A percentile compares a stretch with the other conserved stretches of the same genome.
Evolutionary conservation across 2,329 filamentous ascomycete genomes (phyloP).

Genomic region (Chrysoporthe puriensis): DNA sequence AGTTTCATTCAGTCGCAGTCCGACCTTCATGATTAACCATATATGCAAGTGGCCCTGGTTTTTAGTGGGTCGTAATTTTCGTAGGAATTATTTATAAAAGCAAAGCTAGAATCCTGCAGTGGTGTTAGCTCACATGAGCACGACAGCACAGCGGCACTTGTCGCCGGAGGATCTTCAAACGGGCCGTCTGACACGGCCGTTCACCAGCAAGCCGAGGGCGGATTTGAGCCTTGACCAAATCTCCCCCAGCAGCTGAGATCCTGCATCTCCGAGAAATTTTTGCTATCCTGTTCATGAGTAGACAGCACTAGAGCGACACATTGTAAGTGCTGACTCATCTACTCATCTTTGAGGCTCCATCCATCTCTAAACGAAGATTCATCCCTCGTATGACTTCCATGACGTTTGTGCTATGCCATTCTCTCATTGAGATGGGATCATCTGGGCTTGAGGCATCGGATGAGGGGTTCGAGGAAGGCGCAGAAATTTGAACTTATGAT

Average conservation of each 20-base stretch:
- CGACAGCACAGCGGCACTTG: background rate
- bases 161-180: background rate
- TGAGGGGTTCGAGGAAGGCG: background rate
- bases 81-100: background rate
- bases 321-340: background rate
- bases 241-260: background rate
- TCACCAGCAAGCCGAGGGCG: background rate
- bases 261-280: background rate
- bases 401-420: background rate
- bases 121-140: constrained; percentile 9
- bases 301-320: background rate
- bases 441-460: background rate
- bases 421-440: background rate
- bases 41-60: background rate
- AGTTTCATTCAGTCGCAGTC: background rate
- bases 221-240: background rate
- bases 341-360: background rate
- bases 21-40: background rate
- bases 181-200: background rate
- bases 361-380: background rate
- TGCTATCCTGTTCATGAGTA: background rate
- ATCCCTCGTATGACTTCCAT: background rate
- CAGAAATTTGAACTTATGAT: background rate
- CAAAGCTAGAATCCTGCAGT: background rate
- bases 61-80: background rate